Base-by-base conservation (phyloP, 257 asterid genomes). In the Paraleonurus japonicus region DNA sequence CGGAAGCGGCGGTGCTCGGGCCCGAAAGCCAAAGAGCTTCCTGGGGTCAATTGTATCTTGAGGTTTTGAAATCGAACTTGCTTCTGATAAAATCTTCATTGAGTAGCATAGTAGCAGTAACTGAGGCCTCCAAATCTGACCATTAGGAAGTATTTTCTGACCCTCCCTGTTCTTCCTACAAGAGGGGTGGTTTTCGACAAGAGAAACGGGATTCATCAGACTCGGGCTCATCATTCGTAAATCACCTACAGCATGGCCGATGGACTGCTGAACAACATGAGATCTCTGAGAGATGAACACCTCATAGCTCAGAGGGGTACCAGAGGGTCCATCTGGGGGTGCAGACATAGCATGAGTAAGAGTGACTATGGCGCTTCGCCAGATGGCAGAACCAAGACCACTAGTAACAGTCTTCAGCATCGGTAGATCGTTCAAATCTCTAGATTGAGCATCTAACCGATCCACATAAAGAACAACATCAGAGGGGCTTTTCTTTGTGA, bases 241-340 rank as follows among this genome's bases (percentile, higher is more conserved):
- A 75, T 91, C 97, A 8, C 96, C 96, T 0, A 86, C 89, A 33
- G 96, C 91, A 53, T 85, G 92, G 62, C 96, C 96, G 6, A 94
- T 89, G 4, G 90, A 86, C 82, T 89, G 99, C 85, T 94, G 99
- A 54, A 89, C 90, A 61, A 91, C 84, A 50, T 88, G 99, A 73
- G 99, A 94, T 74, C 99, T 85, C 67, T 94, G 99, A 32, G 95
- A 77, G 50, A 89, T 90, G 22, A 94, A 91, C 12, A 78, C 84
- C 61, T 94, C 99, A 47, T 91, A 94, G 81, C 96, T 86, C 78
- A 94, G 72, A 43, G 99, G 96, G 61, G 85, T 37, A 20, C 99
- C 99, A 2, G 95, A 74, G 27, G 95, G 95, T 16, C 99, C 99
- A 53, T 94, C 99, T 22, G 99, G 97, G 7, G 99, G 99, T 1